These are phyloP conservation scores for Melanomma pulvis-pyrius DNA, from an alignment of 495 filamentous ascomycete species.

Conservation along the genomic window DNA sequence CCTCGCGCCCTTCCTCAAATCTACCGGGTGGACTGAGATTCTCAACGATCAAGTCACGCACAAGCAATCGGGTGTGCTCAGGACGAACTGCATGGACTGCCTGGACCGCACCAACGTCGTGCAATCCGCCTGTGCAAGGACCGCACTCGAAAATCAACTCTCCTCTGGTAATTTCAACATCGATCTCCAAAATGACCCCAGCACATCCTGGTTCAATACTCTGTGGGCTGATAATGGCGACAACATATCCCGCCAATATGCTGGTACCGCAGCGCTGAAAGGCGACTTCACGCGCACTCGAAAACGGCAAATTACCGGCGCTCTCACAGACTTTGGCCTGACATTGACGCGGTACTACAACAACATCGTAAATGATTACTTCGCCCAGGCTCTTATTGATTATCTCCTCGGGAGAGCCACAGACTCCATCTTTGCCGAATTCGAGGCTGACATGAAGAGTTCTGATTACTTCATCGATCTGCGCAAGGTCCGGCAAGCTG, in stretches of 20 bases:
- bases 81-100: constrained; percentile 98
- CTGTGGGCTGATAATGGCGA: constrained; percentile 95
- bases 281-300: constrained; percentile 91
- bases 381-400: constrained; percentile 91
- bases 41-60: constrained; percentile 38
- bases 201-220: constrained; percentile 87
- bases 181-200: constrained; percentile 66
- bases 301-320: constrained; percentile 88
- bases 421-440: constrained; percentile 81
- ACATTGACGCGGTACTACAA: constrained; percentile 72
- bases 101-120: constrained; percentile 92
- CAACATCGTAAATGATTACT: constrained; percentile 95
- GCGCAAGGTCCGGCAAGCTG: constrained; percentile 77
- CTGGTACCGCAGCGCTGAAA: constrained; percentile 89
- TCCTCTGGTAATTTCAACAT: constrained; percentile 72
- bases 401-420: constrained; percentile 90
- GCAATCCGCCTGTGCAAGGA: constrained; percentile 80
- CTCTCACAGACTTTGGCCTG: constrained; percentile 87
- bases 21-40: constrained; percentile 59
- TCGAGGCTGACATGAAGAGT: constrained; percentile 83
- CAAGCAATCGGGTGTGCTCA: constrained; percentile 71
- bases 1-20: constrained; percentile 64
- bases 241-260: constrained; percentile 70
- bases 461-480: constrained; percentile 86
- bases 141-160: constrained; percentile 75